Percentiles rank a stretch among this genome's conserved stretches.
These are phyloP conservation scores for Biscutella auriculata DNA, from an alignment of 441 rosid genomes.

Conservation along the genomic window DNA sequence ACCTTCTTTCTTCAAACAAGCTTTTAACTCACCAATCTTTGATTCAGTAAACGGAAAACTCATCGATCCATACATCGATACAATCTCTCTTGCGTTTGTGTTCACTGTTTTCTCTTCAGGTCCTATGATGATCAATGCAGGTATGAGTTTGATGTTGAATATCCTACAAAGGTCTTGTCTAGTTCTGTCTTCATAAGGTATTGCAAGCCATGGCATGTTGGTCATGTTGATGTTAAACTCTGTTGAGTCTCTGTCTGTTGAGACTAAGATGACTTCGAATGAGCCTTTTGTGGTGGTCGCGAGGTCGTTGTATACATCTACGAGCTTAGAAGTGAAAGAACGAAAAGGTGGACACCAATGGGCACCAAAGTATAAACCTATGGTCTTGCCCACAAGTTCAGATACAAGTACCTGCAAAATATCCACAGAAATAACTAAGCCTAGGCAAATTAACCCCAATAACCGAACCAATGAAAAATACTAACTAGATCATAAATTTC, in stretches of 20 bases:
- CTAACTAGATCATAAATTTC: too few relatives aligned
- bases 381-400: conserved; percentile 57
- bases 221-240: conserved; percentile 42
- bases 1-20: conserved; percentile 46
- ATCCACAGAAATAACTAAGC: background rate
- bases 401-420: conserved; percentile 36
- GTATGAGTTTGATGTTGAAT: conserved; percentile 57
- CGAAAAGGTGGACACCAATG: conserved; percentile 75
- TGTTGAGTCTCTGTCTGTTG: conserved; percentile 52
- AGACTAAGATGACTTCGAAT: conserved; percentile 48
- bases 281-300: conserved; percentile 13
- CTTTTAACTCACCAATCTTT: conserved; percentile 44
- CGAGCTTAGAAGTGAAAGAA: conserved; percentile 50
- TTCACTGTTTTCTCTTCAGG: conserved; percentile 51
- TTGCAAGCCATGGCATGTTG: conserved; percentile 69
- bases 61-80: conserved; percentile 48
- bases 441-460: too few relatives aligned
- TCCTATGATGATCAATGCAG: conserved; percentile 57
- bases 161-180: conserved; percentile 59
- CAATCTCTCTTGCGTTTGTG: conserved; percentile 42
- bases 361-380: conserved; percentile 72
- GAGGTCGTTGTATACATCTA: conserved; percentile 44
- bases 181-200: conserved; percentile 61
- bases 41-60: conserved; percentile 59
- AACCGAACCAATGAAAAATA: too few relatives aligned